These are phyloP conservation scores for Cutaneotrichosporon sp. DNA, from an alignment of 1,284 basidiomycete genomes.

Conservation along the genomic window DNA sequence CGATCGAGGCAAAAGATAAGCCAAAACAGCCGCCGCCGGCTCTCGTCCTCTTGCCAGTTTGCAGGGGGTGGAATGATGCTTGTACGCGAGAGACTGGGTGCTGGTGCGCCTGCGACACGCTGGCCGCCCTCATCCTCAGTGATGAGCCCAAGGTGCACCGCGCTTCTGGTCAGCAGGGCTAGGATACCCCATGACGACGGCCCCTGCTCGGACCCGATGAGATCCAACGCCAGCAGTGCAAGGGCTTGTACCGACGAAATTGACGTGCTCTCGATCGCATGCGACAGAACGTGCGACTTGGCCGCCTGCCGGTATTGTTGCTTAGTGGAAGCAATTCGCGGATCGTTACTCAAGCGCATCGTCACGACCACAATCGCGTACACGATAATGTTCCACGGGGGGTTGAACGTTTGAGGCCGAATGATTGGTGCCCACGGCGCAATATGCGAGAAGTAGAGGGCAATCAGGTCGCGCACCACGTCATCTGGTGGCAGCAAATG, in stretches of 20 bases:
- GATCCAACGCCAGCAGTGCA: slow-evolving; percentile 44
- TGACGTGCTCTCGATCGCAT: slow-evolving; percentile 45
- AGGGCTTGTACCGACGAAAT: slow-evolving; percentile 45
- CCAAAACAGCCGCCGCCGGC: slow-evolving; percentile 45
- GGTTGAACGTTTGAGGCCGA: slow-evolving; percentile 25
- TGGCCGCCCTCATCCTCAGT: slow-evolving; percentile 29
- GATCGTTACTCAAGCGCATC: slow-evolving; percentile 40
- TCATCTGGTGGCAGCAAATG: slow-evolving; percentile 44
- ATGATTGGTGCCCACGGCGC: slow-evolving; percentile 48
- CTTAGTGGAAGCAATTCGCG: slow-evolving; percentile 28
- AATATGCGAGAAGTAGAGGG: slow-evolving; percentile 40
- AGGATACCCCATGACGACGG: slow-evolving; percentile 46
- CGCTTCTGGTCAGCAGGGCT: slow-evolving; percentile 44
- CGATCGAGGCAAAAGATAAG: slow-evolving; percentile 46
- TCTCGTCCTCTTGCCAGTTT: slow-evolving; percentile 46
- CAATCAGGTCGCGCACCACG: slow-evolving; percentile 43
- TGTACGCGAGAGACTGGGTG: slow-evolving; percentile 35
- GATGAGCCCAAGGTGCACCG: slow-evolving; percentile 43
- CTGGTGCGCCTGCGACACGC: slow-evolving; percentile 4
- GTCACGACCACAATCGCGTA: slow-evolving; percentile 48
- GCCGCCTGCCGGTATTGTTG: slow-evolving; percentile 35
- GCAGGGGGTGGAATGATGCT: slow-evolving; percentile 42
- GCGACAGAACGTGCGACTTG: slow-evolving; percentile 43
- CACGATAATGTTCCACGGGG: slow-evolving; percentile 44
- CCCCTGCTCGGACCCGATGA: slow-evolving; percentile 46